Evolutionary conservation across 306 rosid genomes (phyloP).

Genomic region (Prunus salicina): DNA sequence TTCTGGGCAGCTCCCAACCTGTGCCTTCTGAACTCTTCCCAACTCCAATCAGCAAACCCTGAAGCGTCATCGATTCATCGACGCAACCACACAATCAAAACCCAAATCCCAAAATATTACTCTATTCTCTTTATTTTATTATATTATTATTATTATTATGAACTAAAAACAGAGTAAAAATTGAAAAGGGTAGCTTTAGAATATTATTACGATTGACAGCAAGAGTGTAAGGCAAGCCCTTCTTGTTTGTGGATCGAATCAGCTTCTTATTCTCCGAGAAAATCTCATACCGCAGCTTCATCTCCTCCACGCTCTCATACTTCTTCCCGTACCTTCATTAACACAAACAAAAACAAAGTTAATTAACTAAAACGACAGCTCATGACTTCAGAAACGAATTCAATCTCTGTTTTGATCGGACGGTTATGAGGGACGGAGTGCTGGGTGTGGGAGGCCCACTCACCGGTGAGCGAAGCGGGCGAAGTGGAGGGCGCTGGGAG

Average conservation of each 20-base stretch:
- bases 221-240: conserved; percentile 57
- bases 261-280: conserved; percentile 60
- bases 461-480: conserved; percentile 76
- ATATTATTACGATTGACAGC: conserved; percentile 60
- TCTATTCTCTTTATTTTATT: too few species aligned
- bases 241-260: conserved; percentile 66
- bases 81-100: not conserved
- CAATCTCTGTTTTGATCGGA: not conserved
- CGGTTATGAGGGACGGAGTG: not conserved
- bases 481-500: conserved; percentile 54
- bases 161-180: not conserved
- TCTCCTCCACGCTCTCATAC: conserved; percentile 65
- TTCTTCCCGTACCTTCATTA: conserved; percentile 50
- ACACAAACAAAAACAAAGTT: not conserved
- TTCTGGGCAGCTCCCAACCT: conserved; percentile 91
- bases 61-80: not conserved
- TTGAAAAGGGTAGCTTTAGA: conserved; percentile 1
- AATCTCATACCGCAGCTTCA: conserved; percentile 58
- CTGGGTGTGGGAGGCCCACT: not conserved
- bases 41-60: conserved; percentile 92
- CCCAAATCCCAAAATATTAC: not conserved
- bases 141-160: too few species aligned
- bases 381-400: not conserved
- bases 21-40: conserved; percentile 77
- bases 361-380: not conserved